Conservation (phyloP, 306 rosid species). For the Cicer arietinum region DNA sequence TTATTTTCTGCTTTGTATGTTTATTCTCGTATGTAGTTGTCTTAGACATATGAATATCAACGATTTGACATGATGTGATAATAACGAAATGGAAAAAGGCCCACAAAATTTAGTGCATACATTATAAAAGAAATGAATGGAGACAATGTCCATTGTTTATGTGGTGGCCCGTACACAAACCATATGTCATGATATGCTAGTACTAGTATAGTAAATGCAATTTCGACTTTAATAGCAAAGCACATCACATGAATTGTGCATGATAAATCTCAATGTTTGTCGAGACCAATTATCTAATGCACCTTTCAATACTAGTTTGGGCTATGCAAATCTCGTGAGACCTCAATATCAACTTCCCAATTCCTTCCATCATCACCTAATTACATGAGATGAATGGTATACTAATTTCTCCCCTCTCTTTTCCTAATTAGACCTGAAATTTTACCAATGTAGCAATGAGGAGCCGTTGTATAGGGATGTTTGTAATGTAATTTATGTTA, state of each 20-base stretch:
- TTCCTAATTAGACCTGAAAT: no score
- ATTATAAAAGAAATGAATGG: background rate
- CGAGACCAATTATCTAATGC: constrained; percentile 46
- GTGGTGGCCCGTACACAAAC: constrained; percentile 33
- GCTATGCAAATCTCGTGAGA: no score
- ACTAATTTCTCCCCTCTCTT: no score
- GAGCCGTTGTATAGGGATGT: no score
- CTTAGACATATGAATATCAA: constrained; percentile 12
- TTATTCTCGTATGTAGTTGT: no score
- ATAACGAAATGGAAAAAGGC: constrained; percentile 5
- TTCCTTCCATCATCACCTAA: no score
- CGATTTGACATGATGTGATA: constrained; percentile 1
- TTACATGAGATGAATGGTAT: no score
- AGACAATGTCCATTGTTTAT: constrained; percentile 35
- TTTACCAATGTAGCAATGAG: no score
- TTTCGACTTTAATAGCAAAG: constrained; percentile 7
- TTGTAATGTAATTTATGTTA: no score
- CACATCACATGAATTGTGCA: constrained; percentile 39
- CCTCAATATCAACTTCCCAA: no score
- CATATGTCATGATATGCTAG: constrained; percentile 6
- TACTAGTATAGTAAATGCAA: constrained; percentile 33
- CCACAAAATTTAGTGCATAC: constrained; percentile 24
- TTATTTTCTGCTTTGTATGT: no score
- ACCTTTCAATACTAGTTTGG: constrained; percentile 22
- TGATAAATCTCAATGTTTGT: constrained; percentile 30